phyloP scores from a whole-genome alignment of 345 rosid genomes.

The Rhodamnia rubescens region DNA sequence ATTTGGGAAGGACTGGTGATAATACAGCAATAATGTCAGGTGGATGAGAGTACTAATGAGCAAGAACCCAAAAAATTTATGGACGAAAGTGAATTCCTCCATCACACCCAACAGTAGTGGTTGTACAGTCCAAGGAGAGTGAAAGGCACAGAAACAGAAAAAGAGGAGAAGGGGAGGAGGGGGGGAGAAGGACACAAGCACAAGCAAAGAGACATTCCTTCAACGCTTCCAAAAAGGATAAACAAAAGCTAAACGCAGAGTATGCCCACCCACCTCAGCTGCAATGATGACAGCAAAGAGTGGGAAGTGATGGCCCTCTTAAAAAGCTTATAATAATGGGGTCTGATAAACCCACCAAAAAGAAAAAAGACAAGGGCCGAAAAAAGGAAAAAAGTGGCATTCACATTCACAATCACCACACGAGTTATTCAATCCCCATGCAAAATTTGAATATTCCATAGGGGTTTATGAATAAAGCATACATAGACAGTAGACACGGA shows the following conservation, averaged over 20 bases:
- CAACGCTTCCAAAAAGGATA: conserved; percentile 11
- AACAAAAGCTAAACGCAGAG: background rate
- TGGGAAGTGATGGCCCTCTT: conserved; percentile 16
- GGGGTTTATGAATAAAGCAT: background rate
- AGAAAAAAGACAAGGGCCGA: background rate
- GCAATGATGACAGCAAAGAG: conserved; percentile 29
- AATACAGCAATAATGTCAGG: background rate
- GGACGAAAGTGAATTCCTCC: background rate
- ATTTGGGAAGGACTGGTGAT: background rate
- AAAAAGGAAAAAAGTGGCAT: background rate
- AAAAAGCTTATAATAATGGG: conserved; percentile 5
- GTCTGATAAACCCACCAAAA: background rate
- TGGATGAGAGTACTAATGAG: background rate
- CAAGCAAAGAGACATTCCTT: conserved; percentile 29
- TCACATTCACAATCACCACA: conserved; percentile 2
- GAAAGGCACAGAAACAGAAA: conserved; percentile 12
- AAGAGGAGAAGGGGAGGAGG: conserved; percentile 5
- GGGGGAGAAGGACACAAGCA: background rate
- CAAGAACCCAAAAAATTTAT: background rate
- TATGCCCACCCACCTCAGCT: conserved; percentile 28
- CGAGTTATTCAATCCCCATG: conserved; percentile 15
- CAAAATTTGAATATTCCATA: conserved; percentile 8
- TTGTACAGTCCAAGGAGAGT: conserved; percentile 1
- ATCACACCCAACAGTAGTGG: background rate
- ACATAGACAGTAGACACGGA: background rate